These are phyloP conservation scores for Bipolaris gigantea DNA, from an alignment of 2,329 filamentous ascomycete genomes.

Conservation along the genomic window DNA sequence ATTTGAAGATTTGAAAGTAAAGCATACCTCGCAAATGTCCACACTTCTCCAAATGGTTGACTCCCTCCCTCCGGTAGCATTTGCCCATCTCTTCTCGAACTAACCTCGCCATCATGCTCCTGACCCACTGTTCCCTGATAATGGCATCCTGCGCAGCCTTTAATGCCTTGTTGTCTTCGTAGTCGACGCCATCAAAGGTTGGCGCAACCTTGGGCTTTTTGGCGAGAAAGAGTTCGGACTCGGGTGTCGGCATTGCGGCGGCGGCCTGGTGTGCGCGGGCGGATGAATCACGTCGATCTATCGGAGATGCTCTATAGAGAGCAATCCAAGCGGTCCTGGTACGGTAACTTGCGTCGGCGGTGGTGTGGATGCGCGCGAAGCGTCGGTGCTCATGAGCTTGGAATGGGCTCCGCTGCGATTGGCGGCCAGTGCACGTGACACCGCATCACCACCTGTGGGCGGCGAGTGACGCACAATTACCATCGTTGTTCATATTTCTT, in stretches of 20 bases:
- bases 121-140: slow-evolving; percentile 85
- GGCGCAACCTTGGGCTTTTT: slow-evolving; percentile 81
- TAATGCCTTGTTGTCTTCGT: slow-evolving; percentile 76
- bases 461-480: not conserved
- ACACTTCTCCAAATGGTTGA: slow-evolving; percentile 88
- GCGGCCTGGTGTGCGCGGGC: slow-evolving; percentile 6
- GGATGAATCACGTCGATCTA: not conserved
- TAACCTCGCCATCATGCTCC: slow-evolving; percentile 83
- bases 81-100: slow-evolving; percentile 82
- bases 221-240: slow-evolving; percentile 78
- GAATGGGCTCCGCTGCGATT: slow-evolving; percentile 14
- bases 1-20: not conserved
- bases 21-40: slow-evolving; percentile 73
- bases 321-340: slow-evolving; percentile 1
- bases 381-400: slow-evolving; percentile 17
- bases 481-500: not conserved
- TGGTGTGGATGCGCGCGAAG: slow-evolving; percentile 8
- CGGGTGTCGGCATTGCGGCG: slow-evolving; percentile 73
- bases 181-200: slow-evolving; percentile 85
- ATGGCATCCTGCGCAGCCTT: slow-evolving; percentile 83
- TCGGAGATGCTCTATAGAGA: not conserved
- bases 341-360: slow-evolving; percentile 21
- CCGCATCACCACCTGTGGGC: not conserved
- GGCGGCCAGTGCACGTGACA: slow-evolving; percentile 17
- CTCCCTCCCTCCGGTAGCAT: slow-evolving; percentile 81